Conservation (phyloP, 495 filamentous ascomycete genomes). For the Aspergillus haitiensis region DNA sequence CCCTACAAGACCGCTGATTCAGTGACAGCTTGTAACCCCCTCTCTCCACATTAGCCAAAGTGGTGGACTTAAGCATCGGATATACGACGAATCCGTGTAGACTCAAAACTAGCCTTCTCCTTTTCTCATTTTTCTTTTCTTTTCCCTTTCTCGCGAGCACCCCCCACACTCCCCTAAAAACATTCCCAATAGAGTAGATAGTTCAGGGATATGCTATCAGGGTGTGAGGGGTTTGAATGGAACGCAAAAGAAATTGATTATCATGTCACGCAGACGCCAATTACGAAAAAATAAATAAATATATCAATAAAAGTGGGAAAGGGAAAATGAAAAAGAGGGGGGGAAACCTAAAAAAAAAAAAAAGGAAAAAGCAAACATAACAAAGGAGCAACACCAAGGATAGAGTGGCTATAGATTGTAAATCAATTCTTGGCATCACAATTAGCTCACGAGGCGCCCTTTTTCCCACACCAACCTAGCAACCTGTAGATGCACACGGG, state of each 20-base stretch:
- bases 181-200: background rate
- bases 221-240: too few relatives aligned
- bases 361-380: background rate
- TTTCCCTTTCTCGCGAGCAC: background rate
- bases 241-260: background rate
- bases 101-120: background rate
- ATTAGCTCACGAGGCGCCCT: too few relatives aligned
- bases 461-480: too few relatives aligned
- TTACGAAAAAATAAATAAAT: background rate
- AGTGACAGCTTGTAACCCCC: background rate
- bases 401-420: too few relatives aligned
- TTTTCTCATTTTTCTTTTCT: background rate
- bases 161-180: background rate
- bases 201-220: too few relatives aligned
- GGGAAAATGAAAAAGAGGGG: background rate
- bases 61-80: conserved; percentile 2
- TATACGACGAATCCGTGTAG: conserved; percentile 1
- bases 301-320: background rate
- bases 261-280: background rate
- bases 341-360: background rate
- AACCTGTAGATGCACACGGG: too few relatives aligned
- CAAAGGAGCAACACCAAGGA: too few relatives aligned
- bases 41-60: background rate
- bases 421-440: too few relatives aligned
- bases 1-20: background rate